Evolutionary conservation across 805 yeast genomes (phyloP).

Genomic region (Helenozyma baotianmanensis): DNA sequence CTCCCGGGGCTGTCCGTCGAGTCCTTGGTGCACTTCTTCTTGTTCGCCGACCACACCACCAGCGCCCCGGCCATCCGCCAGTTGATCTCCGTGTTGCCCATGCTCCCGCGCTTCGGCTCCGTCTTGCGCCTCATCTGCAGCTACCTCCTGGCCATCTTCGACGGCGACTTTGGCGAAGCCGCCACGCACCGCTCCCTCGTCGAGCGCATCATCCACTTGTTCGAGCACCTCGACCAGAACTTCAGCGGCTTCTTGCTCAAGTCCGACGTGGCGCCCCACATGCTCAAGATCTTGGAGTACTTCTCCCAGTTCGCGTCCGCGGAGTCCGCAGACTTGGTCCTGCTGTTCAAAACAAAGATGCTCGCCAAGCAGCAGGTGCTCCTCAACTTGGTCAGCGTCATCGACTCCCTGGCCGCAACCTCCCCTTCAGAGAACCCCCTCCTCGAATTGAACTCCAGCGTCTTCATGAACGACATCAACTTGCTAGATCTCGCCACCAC

Average conservation of each 20-base stretch:
- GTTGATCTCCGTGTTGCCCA: constrained; percentile 27
- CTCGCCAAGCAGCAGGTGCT: constrained; percentile 44
- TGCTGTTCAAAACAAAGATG: constrained; percentile 49
- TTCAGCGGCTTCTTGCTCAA: constrained; percentile 71
- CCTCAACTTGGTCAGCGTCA: constrained; percentile 22
- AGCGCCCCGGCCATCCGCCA: constrained; percentile 12
- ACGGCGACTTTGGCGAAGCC: constrained; percentile 21
- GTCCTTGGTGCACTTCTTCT: constrained; percentile 68
- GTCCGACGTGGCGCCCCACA: constrained; percentile 52
- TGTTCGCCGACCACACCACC: constrained; percentile 27
- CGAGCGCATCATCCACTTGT: constrained; percentile 48
- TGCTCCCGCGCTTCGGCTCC: constrained; percentile 31
- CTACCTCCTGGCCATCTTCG: constrained; percentile 18
- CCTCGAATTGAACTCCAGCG: constrained; percentile 32
- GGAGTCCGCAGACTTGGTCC: constrained; percentile 30
- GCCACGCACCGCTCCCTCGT: constrained; percentile 23
- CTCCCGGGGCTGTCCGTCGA: constrained; percentile 58
- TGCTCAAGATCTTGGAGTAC: constrained; percentile 47
- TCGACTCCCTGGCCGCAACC: constrained; percentile 3
- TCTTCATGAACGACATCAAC: constrained; percentile 51
- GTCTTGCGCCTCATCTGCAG: constrained; percentile 20
- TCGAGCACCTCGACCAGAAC: constrained; percentile 51
- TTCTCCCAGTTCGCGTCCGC: constrained; percentile 42
- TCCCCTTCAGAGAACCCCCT: constrained; percentile 17
- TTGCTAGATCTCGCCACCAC: constrained; percentile 54